Evolutionary conservation across 139 green algal genomes (phyloP).

Genomic region (Ostreobium quekettii): DNA sequence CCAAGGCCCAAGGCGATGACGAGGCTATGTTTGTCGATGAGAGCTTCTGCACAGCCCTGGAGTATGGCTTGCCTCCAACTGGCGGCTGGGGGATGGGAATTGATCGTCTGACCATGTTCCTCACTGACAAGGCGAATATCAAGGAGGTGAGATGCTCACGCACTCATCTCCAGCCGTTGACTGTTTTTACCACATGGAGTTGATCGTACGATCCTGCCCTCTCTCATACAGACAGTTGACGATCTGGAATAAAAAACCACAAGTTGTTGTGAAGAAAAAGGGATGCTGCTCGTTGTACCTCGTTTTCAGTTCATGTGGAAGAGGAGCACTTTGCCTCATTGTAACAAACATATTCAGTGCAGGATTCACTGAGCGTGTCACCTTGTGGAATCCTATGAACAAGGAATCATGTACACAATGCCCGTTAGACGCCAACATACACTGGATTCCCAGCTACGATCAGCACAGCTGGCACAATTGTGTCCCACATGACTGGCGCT

Average conservation of each 20-base stretch:
- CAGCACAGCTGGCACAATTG: neutral
- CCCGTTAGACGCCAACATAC: too few species aligned
- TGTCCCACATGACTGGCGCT: neutral
- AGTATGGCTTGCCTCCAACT: conserved; percentile 97
- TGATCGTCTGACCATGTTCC: conserved; percentile 95
- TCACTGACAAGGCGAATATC: conserved; percentile 95
- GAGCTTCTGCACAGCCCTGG: conserved; percentile 89
- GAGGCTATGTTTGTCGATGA: conserved; percentile 98
- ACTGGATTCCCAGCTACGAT: neutral
- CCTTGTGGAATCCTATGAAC: neutral
- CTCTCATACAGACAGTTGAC: neutral
- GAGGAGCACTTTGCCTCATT: neutral
- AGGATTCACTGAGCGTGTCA: neutral
- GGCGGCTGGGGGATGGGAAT: conserved; percentile 96
- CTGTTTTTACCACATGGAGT: neutral
- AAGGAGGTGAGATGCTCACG: conserved; percentile 75
- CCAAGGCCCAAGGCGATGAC: conserved; percentile 70
- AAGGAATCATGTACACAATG: neutral
- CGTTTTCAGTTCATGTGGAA: neutral
- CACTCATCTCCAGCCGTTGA: neutral
- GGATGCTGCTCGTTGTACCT: neutral
- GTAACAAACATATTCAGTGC: neutral
- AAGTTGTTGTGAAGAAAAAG: neutral
- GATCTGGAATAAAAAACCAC: neutral
- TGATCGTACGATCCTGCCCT: neutral